Percentiles rank a stretch among this genome's conserved stretches.
phyloP scores from a whole-genome alignment of 2,329 filamentous ascomycete genomes.

The Sclerotinia minor region DNA sequence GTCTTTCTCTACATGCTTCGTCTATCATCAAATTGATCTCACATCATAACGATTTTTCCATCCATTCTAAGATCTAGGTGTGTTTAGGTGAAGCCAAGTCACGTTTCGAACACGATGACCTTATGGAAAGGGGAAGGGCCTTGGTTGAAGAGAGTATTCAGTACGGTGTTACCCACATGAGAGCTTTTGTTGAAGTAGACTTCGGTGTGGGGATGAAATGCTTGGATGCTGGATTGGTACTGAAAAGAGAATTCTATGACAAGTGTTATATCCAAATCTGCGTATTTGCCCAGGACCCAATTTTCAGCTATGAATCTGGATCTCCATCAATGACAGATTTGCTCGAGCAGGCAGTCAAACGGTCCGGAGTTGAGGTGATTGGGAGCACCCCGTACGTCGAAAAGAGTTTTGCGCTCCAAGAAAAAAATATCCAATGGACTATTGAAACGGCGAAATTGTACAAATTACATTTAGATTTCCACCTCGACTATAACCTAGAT shows the following conservation, averaged over 20 bases:
- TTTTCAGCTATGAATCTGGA: constrained; percentile 56
- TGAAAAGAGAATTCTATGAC: constrained; percentile 56
- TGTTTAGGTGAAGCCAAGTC: constrained; percentile 54
- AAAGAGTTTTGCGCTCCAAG: constrained; percentile 44
- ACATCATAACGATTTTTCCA: not conserved
- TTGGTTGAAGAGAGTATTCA: constrained; percentile 64
- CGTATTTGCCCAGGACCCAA: constrained; percentile 68
- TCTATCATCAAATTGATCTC: constrained; percentile 10
- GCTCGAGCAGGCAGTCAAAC: constrained; percentile 49
- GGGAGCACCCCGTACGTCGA: constrained; percentile 74
- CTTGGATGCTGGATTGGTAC: constrained; percentile 55
- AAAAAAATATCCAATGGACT: constrained; percentile 63
- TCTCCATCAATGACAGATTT: constrained; percentile 53
- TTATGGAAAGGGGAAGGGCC: constrained; percentile 64
- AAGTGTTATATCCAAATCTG: constrained; percentile 65
- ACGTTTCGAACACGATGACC: constrained; percentile 60
- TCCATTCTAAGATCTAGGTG: constrained; percentile 13
- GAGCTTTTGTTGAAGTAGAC: constrained; percentile 72
- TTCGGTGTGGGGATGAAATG: constrained; percentile 58
- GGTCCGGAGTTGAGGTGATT: constrained; percentile 55
- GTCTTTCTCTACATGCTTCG: constrained; percentile 14
- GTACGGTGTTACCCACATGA: constrained; percentile 66
- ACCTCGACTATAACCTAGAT: constrained; percentile 70
- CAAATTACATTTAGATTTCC: constrained; percentile 64
- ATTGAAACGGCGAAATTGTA: constrained; percentile 53